A percentile compares a stretch with the other conserved stretches of the same genome.
These are phyloP conservation scores for Trypanosomatidae sp. DNA, from an alignment of 208 protist species.

Conservation along the genomic window DNA sequence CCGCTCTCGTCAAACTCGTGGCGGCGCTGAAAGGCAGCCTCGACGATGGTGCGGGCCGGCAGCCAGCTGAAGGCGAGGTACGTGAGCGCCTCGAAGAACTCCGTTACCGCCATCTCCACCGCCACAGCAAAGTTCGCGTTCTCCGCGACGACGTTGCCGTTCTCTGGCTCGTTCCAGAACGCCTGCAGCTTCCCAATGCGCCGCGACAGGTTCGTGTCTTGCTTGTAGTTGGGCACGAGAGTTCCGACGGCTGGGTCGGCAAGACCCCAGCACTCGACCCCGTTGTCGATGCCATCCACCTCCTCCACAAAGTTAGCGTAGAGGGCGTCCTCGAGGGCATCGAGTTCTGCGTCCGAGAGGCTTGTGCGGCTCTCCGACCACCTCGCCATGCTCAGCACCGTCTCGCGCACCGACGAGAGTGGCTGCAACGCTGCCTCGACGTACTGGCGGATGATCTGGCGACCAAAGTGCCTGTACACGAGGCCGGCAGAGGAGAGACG, in stretches of 20 bases:
- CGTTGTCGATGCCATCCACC: slow-evolving; percentile 96
- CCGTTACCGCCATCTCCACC: slow-evolving; percentile 76
- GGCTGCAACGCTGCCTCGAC: slow-evolving; percentile 42
- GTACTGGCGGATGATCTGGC: slow-evolving; percentile 85
- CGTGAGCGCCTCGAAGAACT: slow-evolving; percentile 88
- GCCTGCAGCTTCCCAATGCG: slow-evolving; percentile 86
- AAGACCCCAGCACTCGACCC: slow-evolving; percentile 77
- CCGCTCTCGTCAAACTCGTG: slow-evolving; percentile 59
- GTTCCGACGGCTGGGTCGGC: slow-evolving; percentile 20
- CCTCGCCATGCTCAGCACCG: slow-evolving; percentile 43
- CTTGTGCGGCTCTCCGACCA: slow-evolving; percentile 32
- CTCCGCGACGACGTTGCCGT: slow-evolving; percentile 34
- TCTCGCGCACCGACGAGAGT: slow-evolving; percentile 25
- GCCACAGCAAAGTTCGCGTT: slow-evolving; percentile 86
- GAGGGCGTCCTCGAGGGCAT: slow-evolving; percentile 77
- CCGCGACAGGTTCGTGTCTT: slow-evolving; percentile 69
- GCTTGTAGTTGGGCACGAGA: slow-evolving; percentile 74
- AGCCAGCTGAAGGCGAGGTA: slow-evolving; percentile 90
- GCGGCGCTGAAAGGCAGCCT: slow-evolving; percentile 58
- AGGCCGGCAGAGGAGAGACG: slow-evolving; percentile 93
- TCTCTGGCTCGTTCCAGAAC: slow-evolving; percentile 89
- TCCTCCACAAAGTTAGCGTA: slow-evolving; percentile 93
- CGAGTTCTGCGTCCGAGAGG: slow-evolving; percentile 50
- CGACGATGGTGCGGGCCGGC: slow-evolving; percentile 88
- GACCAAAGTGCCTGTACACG: slow-evolving; percentile 95